A percentile compares a stretch with the other conserved stretches of the same genome.
phyloP scores from a whole-genome alignment of 176 grass and related monocot species.

The Elaeis guineensis region DNA sequence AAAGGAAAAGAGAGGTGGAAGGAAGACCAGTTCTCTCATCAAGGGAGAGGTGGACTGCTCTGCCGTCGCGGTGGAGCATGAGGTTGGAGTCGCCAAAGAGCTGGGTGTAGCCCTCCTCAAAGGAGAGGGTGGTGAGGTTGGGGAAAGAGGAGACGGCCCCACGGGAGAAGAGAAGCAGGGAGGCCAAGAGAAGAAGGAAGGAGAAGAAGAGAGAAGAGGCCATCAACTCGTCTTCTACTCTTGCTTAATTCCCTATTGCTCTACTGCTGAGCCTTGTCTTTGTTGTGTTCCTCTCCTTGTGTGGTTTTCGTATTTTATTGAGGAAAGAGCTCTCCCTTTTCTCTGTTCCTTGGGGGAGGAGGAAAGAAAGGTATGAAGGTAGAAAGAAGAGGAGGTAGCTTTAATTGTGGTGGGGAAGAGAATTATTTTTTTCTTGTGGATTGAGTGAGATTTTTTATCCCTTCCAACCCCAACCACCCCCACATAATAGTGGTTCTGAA shows the following conservation, averaged over 20 bases:
- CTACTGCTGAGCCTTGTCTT: neutral
- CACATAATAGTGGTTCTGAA: too few species aligned
- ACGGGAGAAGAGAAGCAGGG: constrained; percentile 5
- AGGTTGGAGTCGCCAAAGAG: constrained; percentile 89
- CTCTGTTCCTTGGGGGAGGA: too few species aligned
- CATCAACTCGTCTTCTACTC: constrained; percentile 19
- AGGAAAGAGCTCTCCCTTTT: too few species aligned
- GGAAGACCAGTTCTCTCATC: constrained; percentile 56
- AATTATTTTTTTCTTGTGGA: too few species aligned
- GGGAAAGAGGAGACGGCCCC: constrained; percentile 21
- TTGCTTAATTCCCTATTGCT: neutral
- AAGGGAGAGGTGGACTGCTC: constrained; percentile 65
- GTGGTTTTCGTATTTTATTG: neutral
- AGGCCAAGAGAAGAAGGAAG: constrained; percentile 8
- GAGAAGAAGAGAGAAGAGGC: constrained; percentile 21
- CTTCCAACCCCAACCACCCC: too few species aligned
- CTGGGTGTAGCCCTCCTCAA: constrained; percentile 73
- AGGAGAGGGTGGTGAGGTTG: constrained; percentile 40
- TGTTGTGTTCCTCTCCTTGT: neutral
- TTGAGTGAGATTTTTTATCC: too few species aligned
- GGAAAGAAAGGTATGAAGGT: too few species aligned
- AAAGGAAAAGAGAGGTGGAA: neutral
- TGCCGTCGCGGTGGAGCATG: constrained; percentile 61
- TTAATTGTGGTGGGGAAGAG: too few species aligned
- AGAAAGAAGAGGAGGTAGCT: too few species aligned